Conservation (phyloP, 345 rosid genomes). For the Rhodomyrtus tomentosa region DNA sequence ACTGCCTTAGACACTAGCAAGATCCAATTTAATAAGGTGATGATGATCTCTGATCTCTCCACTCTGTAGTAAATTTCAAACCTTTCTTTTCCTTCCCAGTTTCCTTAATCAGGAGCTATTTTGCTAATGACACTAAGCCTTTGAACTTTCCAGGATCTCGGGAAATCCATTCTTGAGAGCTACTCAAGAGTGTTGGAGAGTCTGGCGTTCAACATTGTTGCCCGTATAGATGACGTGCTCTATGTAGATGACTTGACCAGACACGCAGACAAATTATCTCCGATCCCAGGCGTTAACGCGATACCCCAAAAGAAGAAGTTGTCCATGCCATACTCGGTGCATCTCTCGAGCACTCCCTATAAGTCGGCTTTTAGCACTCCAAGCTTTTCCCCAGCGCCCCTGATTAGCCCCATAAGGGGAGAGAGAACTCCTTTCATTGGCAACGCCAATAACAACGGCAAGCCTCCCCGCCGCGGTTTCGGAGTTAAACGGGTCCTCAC, state of each 20-base stretch:
- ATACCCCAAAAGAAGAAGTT: conserved; percentile 47
- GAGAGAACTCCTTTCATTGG: conserved; percentile 60
- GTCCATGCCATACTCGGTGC: conserved; percentile 40
- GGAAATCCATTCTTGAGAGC: conserved; percentile 91
- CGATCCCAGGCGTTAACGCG: conserved; percentile 44
- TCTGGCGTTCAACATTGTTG: conserved; percentile 73
- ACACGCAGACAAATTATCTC: conserved; percentile 46
- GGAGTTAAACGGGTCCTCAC: conserved; percentile 79
- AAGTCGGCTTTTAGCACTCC: conserved; percentile 60
- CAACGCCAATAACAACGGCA: conserved; percentile 19
- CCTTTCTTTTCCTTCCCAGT: neutral
- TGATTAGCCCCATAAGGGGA: conserved; percentile 52
- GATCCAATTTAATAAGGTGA: conserved; percentile 89
- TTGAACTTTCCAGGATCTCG: conserved; percentile 53
- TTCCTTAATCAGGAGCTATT: neutral
- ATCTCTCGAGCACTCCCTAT: conserved; percentile 56
- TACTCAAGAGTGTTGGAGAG: conserved; percentile 92
- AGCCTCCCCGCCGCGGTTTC: conserved; percentile 59
- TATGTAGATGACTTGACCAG: conserved; percentile 86
- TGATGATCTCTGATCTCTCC: neutral
- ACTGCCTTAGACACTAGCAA: conserved; percentile 85
- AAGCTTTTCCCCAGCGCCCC: conserved; percentile 56
- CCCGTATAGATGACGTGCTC: conserved; percentile 78
- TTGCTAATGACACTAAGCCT: neutral
- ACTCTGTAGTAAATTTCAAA: neutral